A percentile compares a stretch with the other conserved stretches of the same genome.
These are phyloP conservation scores for Gossypium stocksii DNA, from an alignment of 345 rosid species.

Conservation along the genomic window DNA sequence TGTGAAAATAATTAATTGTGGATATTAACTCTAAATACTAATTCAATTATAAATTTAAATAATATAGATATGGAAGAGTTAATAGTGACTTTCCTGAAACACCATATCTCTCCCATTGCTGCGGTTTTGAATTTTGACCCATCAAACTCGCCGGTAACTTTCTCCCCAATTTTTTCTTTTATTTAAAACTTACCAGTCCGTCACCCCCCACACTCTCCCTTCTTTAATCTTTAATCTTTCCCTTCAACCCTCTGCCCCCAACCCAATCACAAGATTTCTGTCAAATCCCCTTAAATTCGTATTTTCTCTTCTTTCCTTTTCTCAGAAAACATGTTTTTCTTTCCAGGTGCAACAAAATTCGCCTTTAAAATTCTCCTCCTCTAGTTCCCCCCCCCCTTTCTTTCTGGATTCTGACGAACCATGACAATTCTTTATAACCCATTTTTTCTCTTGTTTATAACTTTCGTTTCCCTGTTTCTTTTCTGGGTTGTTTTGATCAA, in stretches of 20 bases:
- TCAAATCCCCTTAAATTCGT: neutral
- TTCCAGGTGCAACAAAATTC: neutral
- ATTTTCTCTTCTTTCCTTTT: neutral
- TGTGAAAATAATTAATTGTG: no score
- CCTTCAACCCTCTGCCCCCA: neutral
- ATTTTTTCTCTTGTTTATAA: constrained; percentile 23
- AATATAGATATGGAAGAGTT: no score
- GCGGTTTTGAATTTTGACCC: constrained; percentile 11
- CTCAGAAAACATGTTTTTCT: constrained; percentile 2
- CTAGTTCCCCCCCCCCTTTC: neutral
- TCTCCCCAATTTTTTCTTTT: no score
- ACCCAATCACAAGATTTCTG: neutral
- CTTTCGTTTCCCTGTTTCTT: constrained; percentile 18
- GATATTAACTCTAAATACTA: no score
- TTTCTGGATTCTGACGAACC: neutral
- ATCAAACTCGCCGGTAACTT: constrained; percentile 9
- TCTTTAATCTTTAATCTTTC: neutral
- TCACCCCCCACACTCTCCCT: no score
- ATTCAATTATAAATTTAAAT: no score
- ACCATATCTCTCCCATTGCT: neutral
- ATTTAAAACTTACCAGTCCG: no score
- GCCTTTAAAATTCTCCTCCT: neutral
- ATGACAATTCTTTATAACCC: constrained; percentile 36
- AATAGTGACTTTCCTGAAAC: neutral
- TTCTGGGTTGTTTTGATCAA: constrained; percentile 46